phyloP scores from a whole-genome alignment of 805 yeast species.

The Ogataea parapolymorpha region DNA sequence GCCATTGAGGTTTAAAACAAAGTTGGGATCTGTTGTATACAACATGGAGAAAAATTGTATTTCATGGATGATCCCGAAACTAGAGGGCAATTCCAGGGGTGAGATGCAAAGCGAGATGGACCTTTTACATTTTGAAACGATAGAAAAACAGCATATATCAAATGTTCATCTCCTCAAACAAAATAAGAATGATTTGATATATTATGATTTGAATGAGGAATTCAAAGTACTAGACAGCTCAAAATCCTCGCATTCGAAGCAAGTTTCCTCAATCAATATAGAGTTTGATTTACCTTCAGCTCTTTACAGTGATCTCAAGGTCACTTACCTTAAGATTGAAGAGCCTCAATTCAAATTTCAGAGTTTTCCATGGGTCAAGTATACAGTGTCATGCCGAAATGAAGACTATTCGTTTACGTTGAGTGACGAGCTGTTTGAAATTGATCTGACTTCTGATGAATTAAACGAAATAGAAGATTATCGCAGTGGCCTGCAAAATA shows the following conservation, averaged over 20 bases:
- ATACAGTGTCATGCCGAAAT: slow-evolving; percentile 39
- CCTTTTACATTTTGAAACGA: slow-evolving; percentile 17
- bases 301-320: slow-evolving; percentile 62
- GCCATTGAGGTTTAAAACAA: slow-evolving; percentile 66
- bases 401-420: slow-evolving; percentile 31
- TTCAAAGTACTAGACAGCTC: slow-evolving; percentile 1
- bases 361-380: slow-evolving; percentile 78
- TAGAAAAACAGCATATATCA: slow-evolving; percentile 16
- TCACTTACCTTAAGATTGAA: slow-evolving; percentile 62
- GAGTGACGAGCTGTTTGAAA: slow-evolving; percentile 22
- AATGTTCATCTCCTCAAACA: slow-evolving; percentile 29
- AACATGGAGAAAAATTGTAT: slow-evolving; percentile 67
- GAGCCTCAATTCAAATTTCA: slow-evolving; percentile 55
- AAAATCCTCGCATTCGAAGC: neutral
- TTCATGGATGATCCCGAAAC: slow-evolving; percentile 66
- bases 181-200: slow-evolving; percentile 32
- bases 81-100: slow-evolving; percentile 50
- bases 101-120: slow-evolving; percentile 37
- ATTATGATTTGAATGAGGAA: slow-evolving; percentile 31
- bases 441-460: slow-evolving; percentile 7
- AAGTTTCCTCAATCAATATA: slow-evolving; percentile 14
- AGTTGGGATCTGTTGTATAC: slow-evolving; percentile 66
- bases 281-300: slow-evolving; percentile 61
- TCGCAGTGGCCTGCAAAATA: neutral
- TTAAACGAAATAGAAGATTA: too few species aligned